Percentiles rank a stretch among this genome's conserved stretches.
phyloP scores from a whole-genome alignment of 192 early-diverging fungal species.

The Funneliformis mosseae region DNA sequence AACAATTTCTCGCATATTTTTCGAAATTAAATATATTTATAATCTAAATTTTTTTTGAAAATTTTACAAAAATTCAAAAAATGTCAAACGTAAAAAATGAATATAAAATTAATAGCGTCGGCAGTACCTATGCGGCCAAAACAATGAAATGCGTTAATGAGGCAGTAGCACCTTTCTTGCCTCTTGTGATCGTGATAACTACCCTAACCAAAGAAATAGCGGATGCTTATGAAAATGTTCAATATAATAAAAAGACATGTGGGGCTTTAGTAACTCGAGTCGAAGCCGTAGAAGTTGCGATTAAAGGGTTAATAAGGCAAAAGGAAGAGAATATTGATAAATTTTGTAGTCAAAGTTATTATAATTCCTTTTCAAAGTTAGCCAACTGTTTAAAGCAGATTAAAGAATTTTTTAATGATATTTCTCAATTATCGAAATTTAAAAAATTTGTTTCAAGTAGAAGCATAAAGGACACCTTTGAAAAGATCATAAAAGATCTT shows the following conservation, averaged over 20 bases:
- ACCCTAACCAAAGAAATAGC: background rate
- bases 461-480: background rate
- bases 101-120: too few species aligned
- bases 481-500: background rate
- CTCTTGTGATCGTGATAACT: background rate
- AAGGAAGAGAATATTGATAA: slow-evolving; percentile 8
- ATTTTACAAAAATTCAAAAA: too few species aligned
- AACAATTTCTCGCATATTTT: too few species aligned
- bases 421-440: slow-evolving; percentile 2
- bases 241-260: slow-evolving; percentile 33
- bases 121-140: too few species aligned
- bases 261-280: slow-evolving; percentile 8
- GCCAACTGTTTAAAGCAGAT: background rate
- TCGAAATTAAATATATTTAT: too few species aligned
- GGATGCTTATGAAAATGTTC: slow-evolving; percentile 7
- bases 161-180: slow-evolving; percentile 6
- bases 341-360: background rate
- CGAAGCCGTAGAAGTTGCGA: background rate
- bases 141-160: background rate
- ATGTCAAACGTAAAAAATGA: too few species aligned
- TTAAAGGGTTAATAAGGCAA: background rate
- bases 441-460: background rate
- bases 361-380: slow-evolving; percentile 10
- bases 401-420: slow-evolving; percentile 10
- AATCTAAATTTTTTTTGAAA: too few species aligned